Evolutionary conservation across 192 early-diverging fungal species (phyloP).

Genomic region (Diversispora eburnea): DNA sequence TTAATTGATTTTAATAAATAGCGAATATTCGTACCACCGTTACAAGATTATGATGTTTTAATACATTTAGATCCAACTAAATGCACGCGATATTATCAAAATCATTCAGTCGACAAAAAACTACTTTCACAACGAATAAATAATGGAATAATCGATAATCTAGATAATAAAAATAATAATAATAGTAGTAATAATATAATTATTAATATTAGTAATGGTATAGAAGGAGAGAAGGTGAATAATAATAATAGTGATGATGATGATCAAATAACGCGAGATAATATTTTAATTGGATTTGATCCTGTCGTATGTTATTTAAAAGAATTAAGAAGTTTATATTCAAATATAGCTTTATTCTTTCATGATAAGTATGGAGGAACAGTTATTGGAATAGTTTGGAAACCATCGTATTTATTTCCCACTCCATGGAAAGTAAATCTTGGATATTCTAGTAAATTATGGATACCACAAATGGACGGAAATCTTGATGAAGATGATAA

Average conservation of each 20-base stretch:
- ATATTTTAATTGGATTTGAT: constrained; percentile 68
- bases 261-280: neutral
- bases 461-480: neutral
- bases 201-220: neutral
- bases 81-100: constrained; percentile 62
- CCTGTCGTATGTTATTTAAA: constrained; percentile 64
- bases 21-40: constrained; percentile 78
- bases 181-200: neutral
- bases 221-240: constrained; percentile 31
- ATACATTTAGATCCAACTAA: constrained; percentile 58
- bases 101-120: constrained; percentile 52
- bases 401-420: constrained; percentile 49
- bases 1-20: constrained; percentile 35
- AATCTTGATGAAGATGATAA: neutral
- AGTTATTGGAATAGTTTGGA: constrained; percentile 67
- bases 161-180: neutral
- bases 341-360: constrained; percentile 66
- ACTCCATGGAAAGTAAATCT: constrained; percentile 63
- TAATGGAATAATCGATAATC: constrained; percentile 15
- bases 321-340: constrained; percentile 64
- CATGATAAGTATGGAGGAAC: constrained; percentile 72
- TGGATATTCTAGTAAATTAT: constrained; percentile 43
- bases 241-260: constrained; percentile 43
- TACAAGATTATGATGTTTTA: constrained; percentile 72
- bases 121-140: constrained; percentile 32